These are phyloP conservation scores for Talaromyces proteolyticus DNA, from an alignment of 495 filamentous ascomycete genomes.

Conservation along the genomic window DNA sequence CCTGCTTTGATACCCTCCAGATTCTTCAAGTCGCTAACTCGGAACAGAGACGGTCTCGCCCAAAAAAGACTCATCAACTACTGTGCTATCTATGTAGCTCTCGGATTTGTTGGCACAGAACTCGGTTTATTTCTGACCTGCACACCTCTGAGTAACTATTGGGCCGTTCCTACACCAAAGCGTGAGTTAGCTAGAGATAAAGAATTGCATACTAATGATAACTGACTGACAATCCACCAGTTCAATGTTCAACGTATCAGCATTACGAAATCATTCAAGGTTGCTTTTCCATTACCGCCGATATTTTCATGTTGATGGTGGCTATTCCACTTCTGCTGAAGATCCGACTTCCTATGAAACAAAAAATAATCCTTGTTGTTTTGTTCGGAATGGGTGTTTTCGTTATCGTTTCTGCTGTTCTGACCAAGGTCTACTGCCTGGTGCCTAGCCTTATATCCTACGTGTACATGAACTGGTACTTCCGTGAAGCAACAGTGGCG, in stretches of 20 bases:
- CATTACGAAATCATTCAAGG: conserved; percentile 47
- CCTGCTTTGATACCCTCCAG: neutral
- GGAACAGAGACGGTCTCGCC: conserved; percentile 26
- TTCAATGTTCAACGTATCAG: conserved; percentile 46
- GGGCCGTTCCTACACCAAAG: conserved; percentile 44
- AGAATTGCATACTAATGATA: neutral
- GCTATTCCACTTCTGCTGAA: conserved; percentile 57
- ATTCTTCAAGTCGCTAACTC: too few relatives aligned
- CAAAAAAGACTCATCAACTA: conserved; percentile 37
- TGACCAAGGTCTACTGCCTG: conserved; percentile 66
- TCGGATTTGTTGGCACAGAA: conserved; percentile 54
- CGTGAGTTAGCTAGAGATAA: conserved; percentile 9
- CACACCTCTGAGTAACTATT: conserved; percentile 54
- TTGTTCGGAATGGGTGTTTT: conserved; percentile 58
- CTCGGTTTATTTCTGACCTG: conserved; percentile 61
- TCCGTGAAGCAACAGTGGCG: conserved; percentile 61
- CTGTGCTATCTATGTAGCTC: conserved; percentile 46
- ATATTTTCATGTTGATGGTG: conserved; percentile 58
- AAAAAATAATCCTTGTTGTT: conserved; percentile 51
- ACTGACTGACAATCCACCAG: conserved; percentile 10
- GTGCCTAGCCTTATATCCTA: conserved; percentile 39
- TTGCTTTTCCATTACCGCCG: conserved; percentile 59
- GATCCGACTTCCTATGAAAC: conserved; percentile 45
- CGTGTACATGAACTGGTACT: conserved; percentile 66
- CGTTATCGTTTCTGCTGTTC: conserved; percentile 57